phyloP scores from a whole-genome alignment of 257 asterid genomes.

The Dorcoceras hygrometricum region DNA sequence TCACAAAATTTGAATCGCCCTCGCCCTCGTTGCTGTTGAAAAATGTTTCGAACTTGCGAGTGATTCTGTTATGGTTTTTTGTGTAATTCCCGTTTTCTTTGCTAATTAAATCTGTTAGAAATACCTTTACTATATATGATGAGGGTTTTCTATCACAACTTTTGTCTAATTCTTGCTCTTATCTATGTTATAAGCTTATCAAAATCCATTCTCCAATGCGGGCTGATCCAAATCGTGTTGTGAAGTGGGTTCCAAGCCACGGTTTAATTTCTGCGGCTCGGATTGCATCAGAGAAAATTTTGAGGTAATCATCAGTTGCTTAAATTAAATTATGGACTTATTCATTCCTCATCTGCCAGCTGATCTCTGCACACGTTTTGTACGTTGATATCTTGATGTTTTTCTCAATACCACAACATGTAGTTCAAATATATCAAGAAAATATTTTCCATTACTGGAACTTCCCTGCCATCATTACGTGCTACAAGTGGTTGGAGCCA shows the following conservation, averaged over 20 bases:
- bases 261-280: constrained; percentile 66
- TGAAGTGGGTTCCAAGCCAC: constrained; percentile 74
- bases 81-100: background rate
- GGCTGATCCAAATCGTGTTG: constrained; percentile 71
- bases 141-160: constrained; percentile 1
- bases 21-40: constrained; percentile 2
- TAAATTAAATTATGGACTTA: background rate
- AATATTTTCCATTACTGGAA: background rate
- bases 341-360: background rate
- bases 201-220: constrained; percentile 97
- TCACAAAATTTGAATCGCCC: background rate
- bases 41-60: background rate
- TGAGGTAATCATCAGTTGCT: constrained; percentile 44
- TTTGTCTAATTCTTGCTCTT: constrained; percentile 18
- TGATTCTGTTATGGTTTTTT: constrained; percentile 6
- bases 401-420: background rate
- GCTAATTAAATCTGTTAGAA: background rate
- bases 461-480: background rate
- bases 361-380: background rate
- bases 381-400: background rate
- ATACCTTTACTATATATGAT: background rate
- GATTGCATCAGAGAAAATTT: constrained; percentile 69
- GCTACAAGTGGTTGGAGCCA: background rate
- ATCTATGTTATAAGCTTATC: constrained; percentile 49
- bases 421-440: background rate